Evolutionary conservation across 805 yeast genomes (phyloP), one percentile per base, ranked within the genome.

Genomic region (Kluyveromyces dobzhanskii): DNA sequence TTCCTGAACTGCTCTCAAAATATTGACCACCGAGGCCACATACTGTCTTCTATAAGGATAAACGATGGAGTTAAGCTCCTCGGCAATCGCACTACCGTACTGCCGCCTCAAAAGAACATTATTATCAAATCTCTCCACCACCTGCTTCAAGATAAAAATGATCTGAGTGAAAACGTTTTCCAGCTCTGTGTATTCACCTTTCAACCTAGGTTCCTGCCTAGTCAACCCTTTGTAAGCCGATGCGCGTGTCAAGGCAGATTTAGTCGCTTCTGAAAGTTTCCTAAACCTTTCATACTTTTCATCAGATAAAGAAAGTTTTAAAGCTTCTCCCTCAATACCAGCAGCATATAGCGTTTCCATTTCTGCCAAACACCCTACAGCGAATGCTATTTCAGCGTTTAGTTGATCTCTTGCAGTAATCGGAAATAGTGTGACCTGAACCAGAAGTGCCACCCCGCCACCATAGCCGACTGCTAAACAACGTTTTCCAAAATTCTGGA

Each of bases 381-480:
- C 61, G 35, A 53, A 55, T 0, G 71, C 60, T 24, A 73, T 57
- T 42, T 70, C 73, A 24, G 57, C 57, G 18, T 61, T 60, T 30
- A 73, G 36, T 44, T 66, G 68, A 35, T 65, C 71, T 36, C 76
- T 54, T 0, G 77, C 75, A 36, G 64, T 68, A 6, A 65, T 61
- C 0, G 78, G 78, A 44, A 70, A 72, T 31, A 73, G 46, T 0
- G 60, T 38, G 6, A 69, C 46, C 42, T 73, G 77, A 11, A 71
- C 71, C 7, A 69, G 29, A 33, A 71, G 40, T 0, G 76, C 75
- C 6, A 67, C 62, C 3, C 61, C 63, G 17, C 76, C 75, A 38
- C 78, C 78, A 44, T 71, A 65, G 3, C 71, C 62, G 54, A 71
- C 69, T 0, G 77, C 73, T 5, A 73, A 42, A 48, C 74, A 69